These are phyloP conservation scores for Cordyceps javanica DNA, from an alignment of 2,329 filamentous ascomycete genomes.

Conservation along the genomic window DNA sequence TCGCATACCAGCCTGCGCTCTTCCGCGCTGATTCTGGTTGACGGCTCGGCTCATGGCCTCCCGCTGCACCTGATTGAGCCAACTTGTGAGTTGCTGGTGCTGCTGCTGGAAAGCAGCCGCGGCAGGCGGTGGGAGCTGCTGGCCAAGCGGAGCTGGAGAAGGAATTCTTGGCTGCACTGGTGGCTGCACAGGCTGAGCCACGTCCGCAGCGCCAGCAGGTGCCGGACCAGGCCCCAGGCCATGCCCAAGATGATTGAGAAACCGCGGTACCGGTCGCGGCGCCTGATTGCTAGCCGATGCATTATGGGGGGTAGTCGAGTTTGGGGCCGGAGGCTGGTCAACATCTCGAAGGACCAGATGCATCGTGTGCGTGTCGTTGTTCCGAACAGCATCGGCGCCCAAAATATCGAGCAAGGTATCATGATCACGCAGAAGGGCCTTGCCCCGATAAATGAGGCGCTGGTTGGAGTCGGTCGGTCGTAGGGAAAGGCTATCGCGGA, in stretches of 20 bases:
- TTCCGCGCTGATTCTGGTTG: slow-evolving; percentile 37
- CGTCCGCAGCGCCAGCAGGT: slow-evolving; percentile 18
- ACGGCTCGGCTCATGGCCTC: slow-evolving; percentile 38
- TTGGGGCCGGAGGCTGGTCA: slow-evolving; percentile 19
- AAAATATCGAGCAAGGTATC: slow-evolving; percentile 53
- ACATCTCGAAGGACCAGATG: slow-evolving; percentile 46
- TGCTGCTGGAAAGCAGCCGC: slow-evolving; percentile 22
- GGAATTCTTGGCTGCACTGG: slow-evolving; percentile 8
- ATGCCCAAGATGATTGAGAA: not conserved
- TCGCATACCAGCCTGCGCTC: slow-evolving; percentile 34
- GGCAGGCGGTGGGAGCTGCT: slow-evolving; percentile 17
- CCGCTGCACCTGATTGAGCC: slow-evolving; percentile 41
- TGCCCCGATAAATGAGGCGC: slow-evolving; percentile 55
- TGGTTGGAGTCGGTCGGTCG: slow-evolving; percentile 49
- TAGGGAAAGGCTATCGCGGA: slow-evolving; percentile 44
- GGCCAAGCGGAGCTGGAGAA: slow-evolving; percentile 11
- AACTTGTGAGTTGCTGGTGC: slow-evolving; percentile 38
- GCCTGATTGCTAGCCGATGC: slow-evolving; percentile 16
- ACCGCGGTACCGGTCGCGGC: slow-evolving; percentile 4
- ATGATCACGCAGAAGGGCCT: slow-evolving; percentile 46
- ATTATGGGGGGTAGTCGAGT: slow-evolving; percentile 19
- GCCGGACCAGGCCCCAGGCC: not conserved
- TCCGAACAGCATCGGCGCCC: slow-evolving; percentile 45
- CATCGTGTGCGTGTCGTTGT: slow-evolving; percentile 43
- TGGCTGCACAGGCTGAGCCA: slow-evolving; percentile 18